Conservation (phyloP, 2,329 filamentous ascomycete genomes). For the Colletotrichum gloeosporioides region DNA sequence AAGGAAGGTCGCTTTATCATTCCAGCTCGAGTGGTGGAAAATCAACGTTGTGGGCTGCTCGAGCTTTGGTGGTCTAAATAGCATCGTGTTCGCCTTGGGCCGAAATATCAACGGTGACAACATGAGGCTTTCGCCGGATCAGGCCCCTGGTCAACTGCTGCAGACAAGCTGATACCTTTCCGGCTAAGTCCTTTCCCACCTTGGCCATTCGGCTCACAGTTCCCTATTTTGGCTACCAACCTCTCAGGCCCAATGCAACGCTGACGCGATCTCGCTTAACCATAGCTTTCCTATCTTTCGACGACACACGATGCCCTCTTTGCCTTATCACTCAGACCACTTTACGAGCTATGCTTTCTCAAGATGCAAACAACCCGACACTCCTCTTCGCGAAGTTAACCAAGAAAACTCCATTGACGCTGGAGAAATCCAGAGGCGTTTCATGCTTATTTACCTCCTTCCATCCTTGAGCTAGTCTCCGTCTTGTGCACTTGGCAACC, state of each 20-base stretch:
- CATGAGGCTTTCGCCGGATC: not conserved
- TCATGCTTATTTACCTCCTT: slow-evolving; percentile 13
- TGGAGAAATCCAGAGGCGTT: not conserved
- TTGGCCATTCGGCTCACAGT: not conserved
- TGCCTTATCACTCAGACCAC: not conserved
- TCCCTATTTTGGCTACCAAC: not conserved
- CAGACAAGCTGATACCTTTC: not conserved
- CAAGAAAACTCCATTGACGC: too few species aligned
- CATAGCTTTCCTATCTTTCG: not conserved
- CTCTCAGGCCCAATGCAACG: not conserved
- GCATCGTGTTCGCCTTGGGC: not conserved
- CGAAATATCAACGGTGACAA: not conserved
- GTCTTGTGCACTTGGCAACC: not conserved
- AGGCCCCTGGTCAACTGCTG: not conserved
- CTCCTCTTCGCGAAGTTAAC: too few species aligned
- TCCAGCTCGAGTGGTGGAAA: not conserved
- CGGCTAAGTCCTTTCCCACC: not conserved
- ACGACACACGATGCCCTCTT: not conserved
- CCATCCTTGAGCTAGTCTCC: slow-evolving; percentile 15
- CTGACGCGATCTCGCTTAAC: not conserved
- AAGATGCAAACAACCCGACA: not conserved
- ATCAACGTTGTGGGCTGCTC: not conserved
- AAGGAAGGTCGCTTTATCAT: not conserved
- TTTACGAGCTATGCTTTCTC: not conserved
- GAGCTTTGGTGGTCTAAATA: not conserved